These are phyloP conservation scores for Botrytis aclada DNA, from an alignment of 2,329 filamentous ascomycete genomes.

Conservation along the genomic window DNA sequence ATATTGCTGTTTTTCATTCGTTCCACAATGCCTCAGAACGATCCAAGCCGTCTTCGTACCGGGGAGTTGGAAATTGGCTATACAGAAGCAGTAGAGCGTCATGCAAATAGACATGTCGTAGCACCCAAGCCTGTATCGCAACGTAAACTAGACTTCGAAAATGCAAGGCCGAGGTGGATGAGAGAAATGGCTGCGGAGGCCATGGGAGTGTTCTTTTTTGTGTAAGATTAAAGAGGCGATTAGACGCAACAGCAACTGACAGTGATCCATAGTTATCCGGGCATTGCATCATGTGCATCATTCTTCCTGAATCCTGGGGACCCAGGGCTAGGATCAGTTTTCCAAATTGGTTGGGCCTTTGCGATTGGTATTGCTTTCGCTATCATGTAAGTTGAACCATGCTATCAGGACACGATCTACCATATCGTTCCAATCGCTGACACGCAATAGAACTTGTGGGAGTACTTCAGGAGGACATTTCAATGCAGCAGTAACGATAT, in stretches of 20 bases:
- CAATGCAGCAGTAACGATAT: slow-evolving; percentile 50
- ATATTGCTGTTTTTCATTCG: background rate
- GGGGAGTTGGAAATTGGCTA: slow-evolving; percentile 48
- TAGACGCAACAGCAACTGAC: background rate
- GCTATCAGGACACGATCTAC: background rate
- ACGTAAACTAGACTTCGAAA: slow-evolving; percentile 53
- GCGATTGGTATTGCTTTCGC: slow-evolving; percentile 57
- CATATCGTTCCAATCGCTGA: background rate
- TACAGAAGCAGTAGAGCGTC: slow-evolving; percentile 51
- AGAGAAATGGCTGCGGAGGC: slow-evolving; percentile 55
- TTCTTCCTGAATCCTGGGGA: slow-evolving; percentile 48
- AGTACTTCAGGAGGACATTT: slow-evolving; percentile 54
- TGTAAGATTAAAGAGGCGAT: slow-evolving; percentile 31
- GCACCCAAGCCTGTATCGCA: slow-evolving; percentile 50
- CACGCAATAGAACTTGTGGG: slow-evolving; percentile 42
- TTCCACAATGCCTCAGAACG: slow-evolving; percentile 19
- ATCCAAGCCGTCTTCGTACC: slow-evolving; percentile 29
- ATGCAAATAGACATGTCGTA: slow-evolving; percentile 50
- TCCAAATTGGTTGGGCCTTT: slow-evolving; percentile 55
- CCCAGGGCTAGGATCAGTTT: slow-evolving; percentile 48
- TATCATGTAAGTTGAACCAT: slow-evolving; percentile 43
- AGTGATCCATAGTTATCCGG: slow-evolving; percentile 41
- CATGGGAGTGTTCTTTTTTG: slow-evolving; percentile 56
- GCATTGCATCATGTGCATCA: slow-evolving; percentile 51
- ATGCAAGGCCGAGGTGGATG: slow-evolving; percentile 50